Percentiles rank a stretch among this genome's conserved stretches.
These are phyloP conservation scores for Melampsora larici-populina DNA, from an alignment of 1,284 basidiomycete genomes.

Conservation along the genomic window DNA sequence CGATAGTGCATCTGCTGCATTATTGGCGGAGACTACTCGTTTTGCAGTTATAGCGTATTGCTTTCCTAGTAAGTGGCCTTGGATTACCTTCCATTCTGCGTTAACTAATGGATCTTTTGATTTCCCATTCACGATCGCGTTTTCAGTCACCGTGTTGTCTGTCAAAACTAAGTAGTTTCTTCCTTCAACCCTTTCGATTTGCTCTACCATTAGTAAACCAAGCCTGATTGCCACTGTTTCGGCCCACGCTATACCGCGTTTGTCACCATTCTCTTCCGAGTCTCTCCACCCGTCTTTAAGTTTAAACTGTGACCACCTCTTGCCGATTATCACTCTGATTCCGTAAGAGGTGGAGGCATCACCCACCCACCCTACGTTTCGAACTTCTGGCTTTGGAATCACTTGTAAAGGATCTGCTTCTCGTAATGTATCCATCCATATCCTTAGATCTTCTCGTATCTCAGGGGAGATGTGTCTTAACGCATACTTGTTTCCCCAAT, in stretches of 20 bases:
- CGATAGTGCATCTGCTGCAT: no score
- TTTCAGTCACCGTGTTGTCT: no score
- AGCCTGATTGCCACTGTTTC: slow-evolving; percentile 10
- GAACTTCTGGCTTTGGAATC: background rate
- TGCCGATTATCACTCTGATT: background rate
- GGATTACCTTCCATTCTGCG: slow-evolving; percentile 8
- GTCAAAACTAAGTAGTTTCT: no score
- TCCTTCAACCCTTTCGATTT: background rate
- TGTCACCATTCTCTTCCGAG: no score
- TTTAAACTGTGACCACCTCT: slow-evolving; percentile 8
- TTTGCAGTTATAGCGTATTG: no score
- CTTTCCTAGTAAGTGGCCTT: background rate
- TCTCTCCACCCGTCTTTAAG: background rate
- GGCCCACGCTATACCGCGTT: background rate
- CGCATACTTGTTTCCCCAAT: no score
- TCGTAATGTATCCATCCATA: background rate
- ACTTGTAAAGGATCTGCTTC: background rate
- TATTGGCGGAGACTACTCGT: slow-evolving; percentile 1
- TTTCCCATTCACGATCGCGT: no score
- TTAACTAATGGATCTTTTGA: no score
- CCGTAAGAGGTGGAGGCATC: slow-evolving; percentile 14
- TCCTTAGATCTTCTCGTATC: background rate
- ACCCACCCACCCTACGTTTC: slow-evolving; percentile 1
- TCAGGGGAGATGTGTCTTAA: background rate
- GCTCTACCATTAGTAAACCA: background rate